These are phyloP conservation scores for Penstemon newberryi DNA, from an alignment of 257 asterid genomes.

Conservation along the genomic window DNA sequence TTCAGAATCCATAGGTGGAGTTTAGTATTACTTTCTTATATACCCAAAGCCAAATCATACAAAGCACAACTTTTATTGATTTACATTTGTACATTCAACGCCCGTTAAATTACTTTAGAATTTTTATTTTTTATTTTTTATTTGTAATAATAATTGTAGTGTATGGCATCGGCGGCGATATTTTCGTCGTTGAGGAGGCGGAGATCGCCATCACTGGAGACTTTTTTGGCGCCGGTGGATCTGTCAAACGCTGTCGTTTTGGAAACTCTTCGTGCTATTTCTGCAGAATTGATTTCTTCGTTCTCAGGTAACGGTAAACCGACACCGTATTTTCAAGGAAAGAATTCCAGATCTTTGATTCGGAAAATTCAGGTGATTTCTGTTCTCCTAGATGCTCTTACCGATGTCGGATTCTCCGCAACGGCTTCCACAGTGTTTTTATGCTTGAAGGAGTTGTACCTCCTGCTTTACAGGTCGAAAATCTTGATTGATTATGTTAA, in stretches of 20 bases:
- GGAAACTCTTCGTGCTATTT: constrained; percentile 50
- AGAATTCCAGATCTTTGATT: constrained; percentile 61
- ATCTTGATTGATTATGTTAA: constrained; percentile 71
- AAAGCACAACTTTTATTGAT: background rate
- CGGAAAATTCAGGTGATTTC: constrained; percentile 68
- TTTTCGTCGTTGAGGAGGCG: constrained; percentile 89
- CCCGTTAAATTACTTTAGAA: too few relatives aligned
- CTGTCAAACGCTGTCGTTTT: constrained; percentile 57
- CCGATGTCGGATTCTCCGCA: constrained; percentile 42
- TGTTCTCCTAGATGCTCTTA: constrained; percentile 57
- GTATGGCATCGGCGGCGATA: constrained; percentile 83
- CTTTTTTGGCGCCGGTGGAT: constrained; percentile 79
- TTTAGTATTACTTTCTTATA: constrained; percentile 1
- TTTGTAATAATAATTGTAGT: background rate
- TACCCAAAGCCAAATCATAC: background rate
- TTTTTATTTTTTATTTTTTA: background rate
- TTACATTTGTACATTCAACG: constrained; percentile 14
- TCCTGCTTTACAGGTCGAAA: constrained; percentile 80
- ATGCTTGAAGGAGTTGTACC: constrained; percentile 94
- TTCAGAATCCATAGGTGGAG: constrained; percentile 35
- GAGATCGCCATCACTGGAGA: constrained; percentile 78
- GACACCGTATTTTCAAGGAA: constrained; percentile 48
- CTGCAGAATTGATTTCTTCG: constrained; percentile 50
- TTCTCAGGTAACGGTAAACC: constrained; percentile 43
- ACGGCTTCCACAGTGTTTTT: constrained; percentile 47